phyloP scores from a whole-genome alignment of 179 eudicot species.

The Pouteria campechiana region DNA sequence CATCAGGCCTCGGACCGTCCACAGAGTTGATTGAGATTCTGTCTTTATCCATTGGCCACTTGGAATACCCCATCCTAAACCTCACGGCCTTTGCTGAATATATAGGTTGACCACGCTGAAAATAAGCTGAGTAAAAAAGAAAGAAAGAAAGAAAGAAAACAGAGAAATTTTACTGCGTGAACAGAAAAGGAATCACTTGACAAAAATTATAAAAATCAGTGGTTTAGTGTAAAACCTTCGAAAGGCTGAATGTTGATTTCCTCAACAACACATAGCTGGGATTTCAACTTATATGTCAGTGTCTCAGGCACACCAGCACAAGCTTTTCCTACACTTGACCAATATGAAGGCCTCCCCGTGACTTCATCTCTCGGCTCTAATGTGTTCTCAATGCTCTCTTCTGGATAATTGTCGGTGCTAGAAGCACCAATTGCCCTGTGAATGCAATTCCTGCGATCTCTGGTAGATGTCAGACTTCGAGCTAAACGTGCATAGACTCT shows the following conservation, averaged over 20 bases:
- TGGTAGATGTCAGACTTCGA: conserved; percentile 32
- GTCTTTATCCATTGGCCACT: conserved; percentile 12
- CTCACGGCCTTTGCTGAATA: conserved; percentile 77
- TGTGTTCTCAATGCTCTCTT: conserved; percentile 58
- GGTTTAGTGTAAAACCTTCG: conserved; percentile 27
- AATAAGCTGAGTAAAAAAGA: conserved; percentile 46
- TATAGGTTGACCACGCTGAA: conserved; percentile 53
- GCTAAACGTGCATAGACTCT: conserved; percentile 42
- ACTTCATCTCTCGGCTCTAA: conserved; percentile 47
- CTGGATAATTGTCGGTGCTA: conserved; percentile 78
- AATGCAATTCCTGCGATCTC: conserved; percentile 36
- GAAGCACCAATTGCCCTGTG: conserved; percentile 62
- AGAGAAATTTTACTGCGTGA: not conserved
- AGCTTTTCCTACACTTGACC: conserved; percentile 77
- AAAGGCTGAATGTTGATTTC: conserved; percentile 62
- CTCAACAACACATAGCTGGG: conserved; percentile 49
- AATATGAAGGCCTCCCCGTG: conserved; percentile 44
- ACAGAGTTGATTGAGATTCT: conserved; percentile 8
- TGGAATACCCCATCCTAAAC: conserved; percentile 59
- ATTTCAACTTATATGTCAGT: conserved; percentile 40
- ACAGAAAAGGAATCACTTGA: not conserved
- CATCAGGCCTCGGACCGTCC: conserved; percentile 19
- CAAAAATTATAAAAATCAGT: not conserved
- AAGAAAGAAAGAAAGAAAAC: not conserved
- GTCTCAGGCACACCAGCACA: conserved; percentile 65